Evolutionary conservation across 306 rosid species (phyloP), one percentile per base, ranked within the genome.

Genomic region (Vigna reflexopilosa): DNA sequence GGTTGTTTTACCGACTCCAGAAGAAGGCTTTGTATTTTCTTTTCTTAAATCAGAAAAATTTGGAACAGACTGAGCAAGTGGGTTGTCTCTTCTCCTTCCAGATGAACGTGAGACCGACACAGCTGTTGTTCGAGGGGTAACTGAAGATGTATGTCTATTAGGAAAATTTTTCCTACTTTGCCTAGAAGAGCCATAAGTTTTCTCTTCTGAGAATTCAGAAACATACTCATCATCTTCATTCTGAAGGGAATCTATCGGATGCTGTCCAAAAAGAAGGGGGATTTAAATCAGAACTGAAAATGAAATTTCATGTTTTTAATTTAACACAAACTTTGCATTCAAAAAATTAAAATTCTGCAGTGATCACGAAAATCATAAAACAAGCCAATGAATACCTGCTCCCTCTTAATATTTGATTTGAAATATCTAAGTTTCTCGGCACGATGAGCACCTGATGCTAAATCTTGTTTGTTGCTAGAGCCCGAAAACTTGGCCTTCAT

Each of bases 1-100:
- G 22, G 83, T 54, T 2, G 93, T 66, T 88, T 93, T 93, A 80
- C 94, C 80, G 52, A 80, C 88, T 84, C 90, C 98, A 70, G 89
- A 85, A 65, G 83, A 72, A 76, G 98, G 98, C 82, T 88, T 96
- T 11, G 99, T 91, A 77, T 93, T 96, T 87, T 96, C 99, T 87
- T 96, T 96, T 83, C 98, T 90, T 64, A 96, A 84, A 85, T 96
- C 99, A 68, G 98, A 88, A 80, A 93, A 96, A 83, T 96, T 96
- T 38, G 98, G 99, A 74, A 96, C 97, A 63, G 98, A 96, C 79
- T 90, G 97, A 40, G 91, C 90, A 77, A 93, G 88, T 81, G 90
- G 96, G 68, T 80, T 90, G 68, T 91, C 98, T 85, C 91, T 91
- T 83, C 94, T 90, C 89, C 82, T 84, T 44, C 94, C 98, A 67